phyloP scores from a whole-genome alignment of 176 grass and related monocot species.

The Rhipidocladum racemiflorum region DNA sequence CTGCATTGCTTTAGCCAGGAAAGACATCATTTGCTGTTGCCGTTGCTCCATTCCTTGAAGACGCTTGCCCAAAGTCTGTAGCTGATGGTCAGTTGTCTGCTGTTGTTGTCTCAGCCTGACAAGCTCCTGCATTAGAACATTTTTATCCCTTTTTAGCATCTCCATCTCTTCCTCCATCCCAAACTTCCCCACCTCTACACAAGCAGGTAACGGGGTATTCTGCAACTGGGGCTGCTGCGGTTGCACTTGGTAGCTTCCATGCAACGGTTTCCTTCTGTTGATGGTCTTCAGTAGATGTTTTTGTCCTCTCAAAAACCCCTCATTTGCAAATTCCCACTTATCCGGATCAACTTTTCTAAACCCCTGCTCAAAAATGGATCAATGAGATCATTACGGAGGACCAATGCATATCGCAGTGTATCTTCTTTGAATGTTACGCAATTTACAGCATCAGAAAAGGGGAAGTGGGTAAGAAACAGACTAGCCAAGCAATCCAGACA shows the following conservation, averaged over 20 bases:
- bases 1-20: slow-evolving; percentile 89
- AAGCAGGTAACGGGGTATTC: slow-evolving; percentile 64
- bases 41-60: slow-evolving; percentile 93
- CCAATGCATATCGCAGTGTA: not conserved
- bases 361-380: slow-evolving; percentile 51
- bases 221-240: slow-evolving; percentile 58
- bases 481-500: not conserved
- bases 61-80: slow-evolving; percentile 72
- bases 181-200: slow-evolving; percentile 92
- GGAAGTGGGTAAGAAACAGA: not conserved
- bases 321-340: slow-evolving; percentile 98
- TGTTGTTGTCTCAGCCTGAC: slow-evolving; percentile 84
- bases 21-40: slow-evolving; percentile 95
- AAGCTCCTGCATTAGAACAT: slow-evolving; percentile 96
- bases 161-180: slow-evolving; percentile 95
- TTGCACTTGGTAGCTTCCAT: slow-evolving; percentile 44
- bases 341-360: slow-evolving; percentile 98
- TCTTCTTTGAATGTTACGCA: not conserved
- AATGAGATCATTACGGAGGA: slow-evolving; percentile 20
- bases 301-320: slow-evolving; percentile 86
- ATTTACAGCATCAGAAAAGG: not conserved
- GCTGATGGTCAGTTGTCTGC: slow-evolving; percentile 80
- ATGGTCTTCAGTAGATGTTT: slow-evolving; percentile 92
- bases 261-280: slow-evolving; percentile 78
- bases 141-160: slow-evolving; percentile 90